These are phyloP conservation scores for Friedmanniomyces simplex DNA, from an alignment of 495 filamentous ascomycete genomes.

Conservation along the genomic window DNA sequence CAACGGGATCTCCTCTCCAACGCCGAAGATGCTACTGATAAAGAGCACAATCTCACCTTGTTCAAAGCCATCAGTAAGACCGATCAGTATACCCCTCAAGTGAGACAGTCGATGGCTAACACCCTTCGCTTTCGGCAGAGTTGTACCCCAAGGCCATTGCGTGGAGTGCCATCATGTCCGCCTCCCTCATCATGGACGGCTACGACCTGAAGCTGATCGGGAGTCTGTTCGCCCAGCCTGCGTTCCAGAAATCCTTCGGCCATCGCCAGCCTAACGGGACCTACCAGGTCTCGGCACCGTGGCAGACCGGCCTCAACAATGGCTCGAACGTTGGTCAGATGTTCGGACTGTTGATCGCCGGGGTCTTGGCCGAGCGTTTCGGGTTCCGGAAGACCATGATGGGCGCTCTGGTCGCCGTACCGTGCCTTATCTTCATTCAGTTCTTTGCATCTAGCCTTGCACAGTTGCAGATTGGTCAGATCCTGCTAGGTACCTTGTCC, in stretches of 20 bases:
- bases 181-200: neutral
- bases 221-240: constrained; percentile 1
- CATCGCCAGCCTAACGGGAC: neutral
- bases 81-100: constrained; percentile 34
- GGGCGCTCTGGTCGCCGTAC: constrained; percentile 52
- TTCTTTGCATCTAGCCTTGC: constrained; percentile 66
- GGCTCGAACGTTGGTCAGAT: constrained; percentile 54
- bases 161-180: neutral
- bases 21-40: too few species aligned
- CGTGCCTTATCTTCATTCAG: constrained; percentile 61
- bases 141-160: neutral
- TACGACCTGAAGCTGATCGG: constrained; percentile 8
- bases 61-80: constrained; percentile 15
- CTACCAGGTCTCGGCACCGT: constrained; percentile 25
- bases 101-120: neutral
- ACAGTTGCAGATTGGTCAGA: constrained; percentile 61
- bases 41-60: neutral
- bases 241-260: neutral
- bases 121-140: too few species aligned
- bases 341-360: constrained; percentile 65
- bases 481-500: constrained; percentile 49
- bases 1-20: too few species aligned
- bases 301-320: constrained; percentile 71
- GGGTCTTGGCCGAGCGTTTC: constrained; percentile 61
- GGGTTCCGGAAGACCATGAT: constrained; percentile 61